Conservation (phyloP, 768 basidiomycete species). For the Pisolithus albus region DNA sequence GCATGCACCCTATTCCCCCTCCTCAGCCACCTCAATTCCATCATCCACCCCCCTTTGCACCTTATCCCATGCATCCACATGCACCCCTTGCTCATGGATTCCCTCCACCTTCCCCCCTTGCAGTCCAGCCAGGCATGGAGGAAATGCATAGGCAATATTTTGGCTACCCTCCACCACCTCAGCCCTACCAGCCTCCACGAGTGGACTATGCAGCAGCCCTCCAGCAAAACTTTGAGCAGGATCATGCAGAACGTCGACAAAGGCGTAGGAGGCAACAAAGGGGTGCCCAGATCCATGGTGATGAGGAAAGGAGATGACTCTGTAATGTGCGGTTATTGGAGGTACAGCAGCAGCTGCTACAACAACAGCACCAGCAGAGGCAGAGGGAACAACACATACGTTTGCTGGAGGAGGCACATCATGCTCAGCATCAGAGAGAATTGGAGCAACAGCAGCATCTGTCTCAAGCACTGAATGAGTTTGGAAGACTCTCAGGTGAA, state of each 20-base stretch:
- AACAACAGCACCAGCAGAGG: not conserved
- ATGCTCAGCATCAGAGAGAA: not conserved
- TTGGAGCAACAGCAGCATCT: not conserved
- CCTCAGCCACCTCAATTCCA: no score
- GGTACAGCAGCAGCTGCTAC: not conserved
- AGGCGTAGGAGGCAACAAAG: not conserved
- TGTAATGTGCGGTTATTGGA: not conserved
- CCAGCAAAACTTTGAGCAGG: not conserved
- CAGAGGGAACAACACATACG: not conserved
- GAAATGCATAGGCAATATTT: no score
- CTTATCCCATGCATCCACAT: no score
- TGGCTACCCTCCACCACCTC: not conserved
- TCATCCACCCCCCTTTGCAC: no score
- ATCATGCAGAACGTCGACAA: not conserved
- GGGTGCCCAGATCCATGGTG: not conserved
- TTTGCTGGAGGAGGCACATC: not conserved
- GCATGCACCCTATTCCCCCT: no score
- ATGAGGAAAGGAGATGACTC: not conserved
- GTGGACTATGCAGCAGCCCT: not conserved
- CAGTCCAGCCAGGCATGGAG: no score
- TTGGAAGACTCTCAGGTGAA: not conserved
- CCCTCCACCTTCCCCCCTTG: no score
- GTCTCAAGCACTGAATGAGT: not conserved
- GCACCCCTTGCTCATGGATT: no score
- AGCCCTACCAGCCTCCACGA: not conserved